Evolutionary conservation across 2,329 filamentous ascomycete genomes (phyloP), one percentile per base, ranked within the genome.

Genomic region (Talaromyces sp.): DNA sequence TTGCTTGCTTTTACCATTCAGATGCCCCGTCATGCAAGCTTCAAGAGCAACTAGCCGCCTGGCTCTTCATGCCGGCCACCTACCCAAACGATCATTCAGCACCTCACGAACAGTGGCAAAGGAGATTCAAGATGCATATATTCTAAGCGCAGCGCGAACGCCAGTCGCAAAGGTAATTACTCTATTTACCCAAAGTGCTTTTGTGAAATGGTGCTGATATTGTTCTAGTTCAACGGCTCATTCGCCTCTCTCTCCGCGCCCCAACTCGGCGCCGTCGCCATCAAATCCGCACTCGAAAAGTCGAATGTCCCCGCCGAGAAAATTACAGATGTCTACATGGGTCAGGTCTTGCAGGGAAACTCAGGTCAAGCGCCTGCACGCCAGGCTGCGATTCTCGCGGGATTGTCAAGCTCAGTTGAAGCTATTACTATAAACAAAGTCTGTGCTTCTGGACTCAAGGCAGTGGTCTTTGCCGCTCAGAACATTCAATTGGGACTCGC

Each of bases 351-450:
- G 47, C 89, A 93, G 77, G 94, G 85, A 53, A 86, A 86, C 19
- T 86, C 95, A 5, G 95, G 95, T 54, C 95, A 99, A 80, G 88
- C 95, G 0, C 95, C 95, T 1, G 94, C 95, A 25, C 88, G 95
- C 58, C 95, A 99, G 81, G 95, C 95, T 11, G 83, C 88, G 69
- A 90, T 98, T 67, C 94, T 96, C 74, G 92, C 95, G 3, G 93
- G 93, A 1, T 86, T 98, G 3, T 85, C 92, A 10, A 82, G 88
- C n/a, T 87, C 85, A 6, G 86, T 96, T 65, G 95, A 99, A 80
- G 91, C 93, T 40, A 89, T 90, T 60, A 98, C 95, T 17, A 89
- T 99, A 79, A 99, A 99, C 85, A 99, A 99, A 81, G 95, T 99
- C 67, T 99, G 95, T 82, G 91, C 95, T 3, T 97, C 93, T 0